A percentile compares a stretch with the other conserved stretches of the same genome.
Evolutionary conservation across 768 basidiomycete species (phyloP).

Genomic region (Suillus lakei): DNA sequence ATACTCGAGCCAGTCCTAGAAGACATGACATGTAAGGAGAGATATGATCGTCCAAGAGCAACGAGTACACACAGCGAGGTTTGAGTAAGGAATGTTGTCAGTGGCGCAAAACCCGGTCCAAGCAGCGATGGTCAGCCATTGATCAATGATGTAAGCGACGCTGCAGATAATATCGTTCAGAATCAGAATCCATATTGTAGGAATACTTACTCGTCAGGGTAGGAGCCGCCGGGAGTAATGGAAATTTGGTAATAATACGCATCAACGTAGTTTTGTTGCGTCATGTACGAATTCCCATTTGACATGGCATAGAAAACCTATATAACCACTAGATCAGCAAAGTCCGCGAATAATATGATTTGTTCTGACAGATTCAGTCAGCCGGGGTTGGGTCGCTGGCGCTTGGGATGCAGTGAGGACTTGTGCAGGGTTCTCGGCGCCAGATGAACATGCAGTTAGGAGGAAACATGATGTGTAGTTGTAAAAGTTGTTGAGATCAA

Average conservation of each 20-base stretch:
- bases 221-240: constrained; percentile 20
- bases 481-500: constrained; percentile 24
- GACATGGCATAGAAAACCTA: constrained; percentile 25
- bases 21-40: not conserved
- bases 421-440: constrained; percentile 9
- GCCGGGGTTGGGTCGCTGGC: constrained; percentile 20
- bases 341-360: not conserved
- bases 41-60: not conserved
- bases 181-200: not conserved
- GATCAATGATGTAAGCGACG: constrained; percentile 6
- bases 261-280: constrained; percentile 28
- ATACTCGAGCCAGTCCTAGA: constrained; percentile 31
- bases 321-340: not conserved
- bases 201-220: constrained; percentile 20
- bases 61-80: constrained; percentile 20
- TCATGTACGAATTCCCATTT: constrained; percentile 24
- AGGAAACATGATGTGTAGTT: constrained; percentile 24
- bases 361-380: constrained; percentile 18
- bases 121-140: constrained; percentile 26
- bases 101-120: constrained; percentile 29
- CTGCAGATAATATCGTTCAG: constrained; percentile 6
- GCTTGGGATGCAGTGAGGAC: constrained; percentile 15
- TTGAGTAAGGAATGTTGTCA: constrained; percentile 24
- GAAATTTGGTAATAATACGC: constrained; percentile 25
- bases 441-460: constrained; percentile 18